A percentile compares a stretch with the other conserved stretches of the same genome.
phyloP scores from a whole-genome alignment of 768 basidiomycete genomes.

The Lactarius evosmus region DNA sequence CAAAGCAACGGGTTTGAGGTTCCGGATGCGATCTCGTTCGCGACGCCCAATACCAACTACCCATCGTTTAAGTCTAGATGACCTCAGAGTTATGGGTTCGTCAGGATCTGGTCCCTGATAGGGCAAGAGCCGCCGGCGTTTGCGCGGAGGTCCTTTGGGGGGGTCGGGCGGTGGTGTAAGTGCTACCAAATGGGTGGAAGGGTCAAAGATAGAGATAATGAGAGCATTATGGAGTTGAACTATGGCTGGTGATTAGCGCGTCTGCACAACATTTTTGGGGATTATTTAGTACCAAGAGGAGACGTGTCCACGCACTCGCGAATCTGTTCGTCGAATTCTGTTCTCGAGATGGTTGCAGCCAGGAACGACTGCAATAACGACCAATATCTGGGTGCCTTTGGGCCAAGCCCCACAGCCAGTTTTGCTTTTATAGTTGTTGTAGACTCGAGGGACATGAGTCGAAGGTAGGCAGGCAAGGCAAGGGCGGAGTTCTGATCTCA shows the following conservation, averaged over 20 bases:
- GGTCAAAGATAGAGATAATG: constrained; percentile 79
- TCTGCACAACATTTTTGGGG: constrained; percentile 9
- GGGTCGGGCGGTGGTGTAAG: constrained; percentile 61
- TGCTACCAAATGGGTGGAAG: constrained; percentile 66
- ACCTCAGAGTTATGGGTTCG: constrained; percentile 56
- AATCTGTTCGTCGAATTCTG: constrained; percentile 72
- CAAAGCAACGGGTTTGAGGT: constrained; percentile 43
- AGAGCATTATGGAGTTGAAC: constrained; percentile 83
- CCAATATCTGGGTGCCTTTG: constrained; percentile 61
- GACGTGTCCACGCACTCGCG: constrained; percentile 59
- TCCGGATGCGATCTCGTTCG: constrained; percentile 69
- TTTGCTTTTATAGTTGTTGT: constrained; percentile 71
- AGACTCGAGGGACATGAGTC: constrained; percentile 69
- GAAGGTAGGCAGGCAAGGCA: background rate
- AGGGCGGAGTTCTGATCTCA: constrained; percentile 15
- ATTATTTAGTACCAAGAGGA: constrained; percentile 41
- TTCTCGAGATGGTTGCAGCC: constrained; percentile 61
- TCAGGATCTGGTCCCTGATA: constrained; percentile 63
- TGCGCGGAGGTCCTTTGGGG: constrained; percentile 63
- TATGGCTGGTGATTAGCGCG: constrained; percentile 29
- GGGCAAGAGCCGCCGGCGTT: constrained; percentile 62
- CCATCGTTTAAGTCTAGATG: constrained; percentile 70
- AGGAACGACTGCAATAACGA: constrained; percentile 62
- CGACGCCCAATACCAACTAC: constrained; percentile 65
- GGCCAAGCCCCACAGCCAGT: constrained; percentile 57